Percentiles rank a stretch among this genome's conserved stretches.
Conservation (phyloP, 306 rosid species). For the Inga oerstediana region DNA sequence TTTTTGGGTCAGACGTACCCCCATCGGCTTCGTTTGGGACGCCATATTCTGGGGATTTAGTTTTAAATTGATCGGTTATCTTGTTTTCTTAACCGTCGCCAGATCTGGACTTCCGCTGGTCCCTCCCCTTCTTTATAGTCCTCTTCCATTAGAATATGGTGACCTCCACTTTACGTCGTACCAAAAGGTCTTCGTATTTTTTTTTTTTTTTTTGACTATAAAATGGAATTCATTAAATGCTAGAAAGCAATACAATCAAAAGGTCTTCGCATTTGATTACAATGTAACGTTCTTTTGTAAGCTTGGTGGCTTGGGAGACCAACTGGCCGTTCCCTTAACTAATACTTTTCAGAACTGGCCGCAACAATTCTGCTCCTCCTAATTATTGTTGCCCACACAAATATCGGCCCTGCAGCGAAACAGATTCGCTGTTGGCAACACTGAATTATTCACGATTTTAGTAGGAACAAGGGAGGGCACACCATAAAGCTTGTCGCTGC, state of each 20-base stretch:
- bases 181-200: background rate
- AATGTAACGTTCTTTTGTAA: background rate
- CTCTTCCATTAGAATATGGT: background rate
- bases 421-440: background rate
- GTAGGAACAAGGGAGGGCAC: background rate
- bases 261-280: background rate
- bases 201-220: too few species aligned
- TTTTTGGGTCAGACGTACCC: background rate
- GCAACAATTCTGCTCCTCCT: background rate
- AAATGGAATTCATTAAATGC: too few species aligned
- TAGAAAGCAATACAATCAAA: background rate
- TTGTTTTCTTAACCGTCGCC: background rate
- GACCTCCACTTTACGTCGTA: background rate
- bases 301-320: background rate
- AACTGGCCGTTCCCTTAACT: background rate
- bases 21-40: background rate
- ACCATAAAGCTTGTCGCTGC: constrained; percentile 1
- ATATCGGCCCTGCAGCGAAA: constrained; percentile 9
- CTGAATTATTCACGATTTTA: background rate
- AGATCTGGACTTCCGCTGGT: background rate
- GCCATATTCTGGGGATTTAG: background rate
- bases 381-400: background rate
- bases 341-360: background rate
- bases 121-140: background rate
- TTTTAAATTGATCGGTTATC: background rate